Base-by-base conservation (phyloP, 805 yeast species). In the Candida awuae region DNA sequence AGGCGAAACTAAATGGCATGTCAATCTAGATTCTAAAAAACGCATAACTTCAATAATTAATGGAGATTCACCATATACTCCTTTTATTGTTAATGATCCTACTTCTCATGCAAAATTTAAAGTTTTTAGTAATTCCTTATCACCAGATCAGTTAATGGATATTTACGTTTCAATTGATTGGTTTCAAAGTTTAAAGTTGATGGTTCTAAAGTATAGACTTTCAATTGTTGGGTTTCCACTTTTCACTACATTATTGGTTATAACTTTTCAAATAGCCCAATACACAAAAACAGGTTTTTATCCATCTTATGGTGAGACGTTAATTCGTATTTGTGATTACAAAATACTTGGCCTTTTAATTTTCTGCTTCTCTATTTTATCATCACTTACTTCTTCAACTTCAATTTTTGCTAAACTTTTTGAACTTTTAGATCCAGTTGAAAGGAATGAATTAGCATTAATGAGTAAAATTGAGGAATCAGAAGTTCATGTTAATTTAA, bases 1-100 rank as follows among this genome's bases (percentile, higher is more conserved):
- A 9, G 77, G 75, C 26, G 96, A 88, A 55, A 70, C 85, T 0
- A 86, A 85, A 59, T 88, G 90, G 87, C 83, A 78, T 50, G 59
- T 81, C 8, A 69, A 78, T 39, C 43, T 78, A 1, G 55, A 63
- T 6, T 55, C 63, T 4, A 55, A 64, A 16, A 54, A 65, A 17
- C 58, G 65, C n/a, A 58, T 65, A 42, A 63, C 52, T 43, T 56
- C 67, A 28, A 62, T 62, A 36, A 59, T 67, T 28, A 90, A 84
- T 52, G 81, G 84, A 21, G 68, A 75, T 18, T 77, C 92, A 0
- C 87, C 92, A 4, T 77, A 48, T 43, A 38, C 53, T 37, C 61
- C 64, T 6, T 56, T 54, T 26, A 40, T 45, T 27, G 43, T 44
- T 16, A 48, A 50, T 43, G 38, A 58, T 20, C 42, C 52, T 2